Conservation (phyloP, 2,329 filamentous ascomycete species). For the Fusarium veterinarium region DNA sequence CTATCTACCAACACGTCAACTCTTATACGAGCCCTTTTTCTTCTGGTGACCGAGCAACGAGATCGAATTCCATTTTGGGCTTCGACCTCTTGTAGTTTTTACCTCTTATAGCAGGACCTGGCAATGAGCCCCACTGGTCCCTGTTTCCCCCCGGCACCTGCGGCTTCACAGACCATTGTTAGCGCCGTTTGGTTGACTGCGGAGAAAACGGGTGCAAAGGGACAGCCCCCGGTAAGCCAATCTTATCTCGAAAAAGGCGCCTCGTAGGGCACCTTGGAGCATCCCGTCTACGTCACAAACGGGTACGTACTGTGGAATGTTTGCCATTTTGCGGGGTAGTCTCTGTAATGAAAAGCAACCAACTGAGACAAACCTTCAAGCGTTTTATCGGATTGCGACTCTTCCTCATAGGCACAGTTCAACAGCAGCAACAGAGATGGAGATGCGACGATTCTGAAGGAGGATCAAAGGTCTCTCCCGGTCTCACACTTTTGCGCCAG, state of each 20-base stretch:
- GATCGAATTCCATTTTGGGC: not conserved
- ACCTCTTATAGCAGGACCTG: conserved; percentile 7
- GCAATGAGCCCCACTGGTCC: conserved; percentile 6
- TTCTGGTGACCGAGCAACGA: not conserved
- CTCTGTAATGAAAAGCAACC: not conserved
- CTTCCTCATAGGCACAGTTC: conserved; percentile 23
- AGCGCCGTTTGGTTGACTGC: conserved; percentile 18
- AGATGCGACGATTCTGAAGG: conserved; percentile 1
- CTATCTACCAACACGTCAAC: not conserved
- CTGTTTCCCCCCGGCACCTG: conserved; percentile 27
- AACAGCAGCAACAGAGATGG: conserved; percentile 6
- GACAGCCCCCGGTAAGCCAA: conserved; percentile 28
- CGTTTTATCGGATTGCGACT: conserved; percentile 15
- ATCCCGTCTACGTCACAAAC: conserved; percentile 37
- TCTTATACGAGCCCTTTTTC: not conserved
- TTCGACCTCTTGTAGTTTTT: not conserved
- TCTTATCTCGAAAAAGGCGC: conserved; percentile 12
- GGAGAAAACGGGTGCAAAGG: conserved; percentile 35
- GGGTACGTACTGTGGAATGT: not conserved
- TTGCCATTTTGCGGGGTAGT: conserved; percentile 40
- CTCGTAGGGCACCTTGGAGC: conserved; percentile 25
- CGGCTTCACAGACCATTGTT: conserved; percentile 21
- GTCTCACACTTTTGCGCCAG: not conserved
- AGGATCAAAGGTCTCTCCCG: not conserved
- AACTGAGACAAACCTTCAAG: conserved; percentile 18